Evolutionary conservation across 495 filamentous ascomycete genomes (phyloP), one percentile per base, ranked within the genome.

Genomic region (Corynascus novoguineensis): DNA sequence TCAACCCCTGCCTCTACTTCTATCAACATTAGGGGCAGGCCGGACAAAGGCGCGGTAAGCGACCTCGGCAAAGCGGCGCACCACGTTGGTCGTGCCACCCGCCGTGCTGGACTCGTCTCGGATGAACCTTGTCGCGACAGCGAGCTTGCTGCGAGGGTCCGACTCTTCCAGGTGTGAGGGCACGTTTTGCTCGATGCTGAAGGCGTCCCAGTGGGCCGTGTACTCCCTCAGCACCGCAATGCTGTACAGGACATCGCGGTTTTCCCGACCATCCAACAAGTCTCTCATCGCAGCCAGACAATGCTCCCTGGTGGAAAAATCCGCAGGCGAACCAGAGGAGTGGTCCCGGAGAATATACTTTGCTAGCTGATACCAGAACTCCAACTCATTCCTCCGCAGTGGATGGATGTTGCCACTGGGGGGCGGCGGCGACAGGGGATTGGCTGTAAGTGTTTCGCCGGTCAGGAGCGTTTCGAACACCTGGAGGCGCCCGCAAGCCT

Each of bases 191-290:
- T 84, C 64, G 76, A 82, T 61, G 79, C 83, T 64, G 78, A 87
- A 53, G 76, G 89, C 37, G 76, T 78, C 64, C 68, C 86, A 81
- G 17, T 84, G 81, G 35, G 81, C 79, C 27, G 88, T 86, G 35
- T 88, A 77, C 60, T 89, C 83, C 19, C 90, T 83, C 10, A 86
- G 83, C 50, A 95, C 83, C 24, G 87, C 87, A 57, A 96, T 85
- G 12, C 88, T 92, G 68, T 96, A 96, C 31, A 95, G 79, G 8
- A 95, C 88, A 61, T 96, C 91, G n/a, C 91, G 84, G 64, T 92
- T 92, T 73, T 96, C 91, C 19, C 83, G 80, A 53, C 82, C 85
- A 57, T 90, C 85, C 9, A 96, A 78, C 5, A 92, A 72, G 37
- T 78, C 76, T 41, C 90, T 84, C 65, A 86, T 79, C 7, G 74